Evolutionary conservation across 305 asterid genomes (phyloP).

Genomic region (Solanum hybrid): DNA sequence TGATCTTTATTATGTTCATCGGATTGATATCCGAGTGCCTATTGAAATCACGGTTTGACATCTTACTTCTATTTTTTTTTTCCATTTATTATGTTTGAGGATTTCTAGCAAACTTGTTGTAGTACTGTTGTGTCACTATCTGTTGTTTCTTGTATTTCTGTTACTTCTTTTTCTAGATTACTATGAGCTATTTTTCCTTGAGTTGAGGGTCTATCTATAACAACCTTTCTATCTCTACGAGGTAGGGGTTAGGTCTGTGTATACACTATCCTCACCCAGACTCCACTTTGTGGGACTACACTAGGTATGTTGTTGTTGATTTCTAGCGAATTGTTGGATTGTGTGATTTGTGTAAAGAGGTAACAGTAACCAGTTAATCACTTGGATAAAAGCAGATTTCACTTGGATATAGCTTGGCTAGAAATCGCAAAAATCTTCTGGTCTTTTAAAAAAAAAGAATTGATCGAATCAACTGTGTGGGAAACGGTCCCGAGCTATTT

Average conservation of each 20-base stretch:
- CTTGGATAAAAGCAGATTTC: neutral
- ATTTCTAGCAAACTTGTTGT: neutral
- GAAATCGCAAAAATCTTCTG: neutral
- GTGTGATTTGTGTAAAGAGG: neutral
- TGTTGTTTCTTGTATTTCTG: neutral
- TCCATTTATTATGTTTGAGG: neutral
- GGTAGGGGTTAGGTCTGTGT: neutral
- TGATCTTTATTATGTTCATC: conserved; percentile 35
- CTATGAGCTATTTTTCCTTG: neutral
- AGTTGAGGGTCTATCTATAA: neutral
- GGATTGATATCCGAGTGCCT: conserved; percentile 32
- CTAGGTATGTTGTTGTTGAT: neutral
- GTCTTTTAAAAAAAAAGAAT: too few relatives aligned
- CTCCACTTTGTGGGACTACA: neutral
- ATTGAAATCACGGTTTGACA: conserved; percentile 33
- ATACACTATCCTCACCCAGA: neutral
- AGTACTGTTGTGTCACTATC: neutral
- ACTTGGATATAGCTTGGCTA: neutral
- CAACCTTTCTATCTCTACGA: neutral
- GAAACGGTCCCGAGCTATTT: neutral
- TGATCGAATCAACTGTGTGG: neutral
- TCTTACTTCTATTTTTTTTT: neutral
- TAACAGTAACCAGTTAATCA: neutral
- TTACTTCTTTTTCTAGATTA: neutral
- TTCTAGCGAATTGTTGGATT: neutral